These are phyloP conservation scores for Fusarium miscanthi DNA, from an alignment of 2,329 filamentous ascomycete genomes.

Conservation along the genomic window DNA sequence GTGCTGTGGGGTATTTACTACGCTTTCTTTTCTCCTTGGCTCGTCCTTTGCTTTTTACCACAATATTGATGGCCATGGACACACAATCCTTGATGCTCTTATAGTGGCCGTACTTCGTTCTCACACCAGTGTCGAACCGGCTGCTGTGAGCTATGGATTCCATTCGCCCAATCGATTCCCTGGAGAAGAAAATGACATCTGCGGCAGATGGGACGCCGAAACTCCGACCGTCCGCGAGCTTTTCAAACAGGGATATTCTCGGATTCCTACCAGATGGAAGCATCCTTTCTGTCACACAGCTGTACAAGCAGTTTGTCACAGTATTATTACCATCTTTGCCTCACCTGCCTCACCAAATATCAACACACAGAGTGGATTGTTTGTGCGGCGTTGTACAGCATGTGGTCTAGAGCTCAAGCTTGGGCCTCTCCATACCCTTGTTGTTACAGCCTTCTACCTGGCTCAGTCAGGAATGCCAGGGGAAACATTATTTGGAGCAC, in stretches of 20 bases:
- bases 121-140: not conserved
- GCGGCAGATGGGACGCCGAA: not conserved
- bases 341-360: rapidly evolving
- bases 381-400: not conserved
- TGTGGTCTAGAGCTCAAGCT: not conserved
- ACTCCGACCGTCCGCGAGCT: rapidly evolving
- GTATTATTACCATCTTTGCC: rapidly evolving
- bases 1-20: not conserved
- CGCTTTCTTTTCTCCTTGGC: rapidly evolving
- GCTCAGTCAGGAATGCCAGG: not conserved
- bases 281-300: not conserved
- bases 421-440: rapidly evolving
- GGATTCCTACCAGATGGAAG: not conserved
- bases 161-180: not conserved
- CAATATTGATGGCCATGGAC: rapidly evolving
- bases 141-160: not conserved
- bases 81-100: not conserved
- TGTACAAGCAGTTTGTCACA: not conserved
- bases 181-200: not conserved
- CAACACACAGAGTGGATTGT: rapidly evolving
- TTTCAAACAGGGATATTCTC: not conserved
- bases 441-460: rapidly evolving
- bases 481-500: not conserved
- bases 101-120: not conserved
- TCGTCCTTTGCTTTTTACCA: rapidly evolving